Percentiles rank a stretch among this genome's conserved stretches.
Conservation (phyloP, 169 alveolate genomes). For the Babesia sp. region DNA sequence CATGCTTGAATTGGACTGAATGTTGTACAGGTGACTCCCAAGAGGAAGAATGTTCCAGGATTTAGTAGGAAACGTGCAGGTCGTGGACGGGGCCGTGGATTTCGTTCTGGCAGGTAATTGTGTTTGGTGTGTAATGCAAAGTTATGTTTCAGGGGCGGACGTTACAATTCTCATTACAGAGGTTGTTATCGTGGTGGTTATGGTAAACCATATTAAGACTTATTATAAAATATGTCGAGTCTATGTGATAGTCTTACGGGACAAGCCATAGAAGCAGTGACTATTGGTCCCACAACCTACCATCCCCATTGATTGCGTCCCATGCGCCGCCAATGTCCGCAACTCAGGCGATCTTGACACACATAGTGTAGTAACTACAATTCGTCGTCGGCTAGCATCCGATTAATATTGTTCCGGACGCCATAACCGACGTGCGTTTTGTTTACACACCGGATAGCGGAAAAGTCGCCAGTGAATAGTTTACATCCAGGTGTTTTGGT, state of each 20-base stretch:
- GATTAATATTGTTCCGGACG: slow-evolving; percentile 4
- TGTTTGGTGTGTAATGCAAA: not conserved
- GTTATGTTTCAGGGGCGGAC: slow-evolving; percentile 55
- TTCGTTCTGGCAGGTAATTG: slow-evolving; percentile 35
- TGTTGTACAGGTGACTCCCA: slow-evolving; percentile 71
- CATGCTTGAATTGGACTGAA: not conserved
- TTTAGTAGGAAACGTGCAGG: slow-evolving; percentile 26
- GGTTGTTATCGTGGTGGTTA: slow-evolving; percentile 63
- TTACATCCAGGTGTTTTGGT: not conserved
- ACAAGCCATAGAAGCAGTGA: slow-evolving; percentile 11
- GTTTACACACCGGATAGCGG: slow-evolving; percentile 24
- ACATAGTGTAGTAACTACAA: not conserved
- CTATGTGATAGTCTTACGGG: not conserved
- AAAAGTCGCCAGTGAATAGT: not conserved
- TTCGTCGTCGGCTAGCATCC: slow-evolving; percentile 5
- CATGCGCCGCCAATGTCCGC: not conserved
- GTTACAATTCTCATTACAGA: slow-evolving; percentile 40
- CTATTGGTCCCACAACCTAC: not conserved
- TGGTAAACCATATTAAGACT: slow-evolving; percentile 51
- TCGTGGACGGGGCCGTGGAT: slow-evolving; percentile 28
- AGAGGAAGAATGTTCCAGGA: slow-evolving; percentile 85
- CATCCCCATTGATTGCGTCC: slow-evolving; percentile 25
- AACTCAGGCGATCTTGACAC: slow-evolving; percentile 14
- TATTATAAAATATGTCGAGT: not conserved
- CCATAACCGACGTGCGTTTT: not conserved